These are phyloP conservation scores for Rhodosporidiobolus sp. DNA, from an alignment of 768 basidiomycete species.

Conservation along the genomic window DNA sequence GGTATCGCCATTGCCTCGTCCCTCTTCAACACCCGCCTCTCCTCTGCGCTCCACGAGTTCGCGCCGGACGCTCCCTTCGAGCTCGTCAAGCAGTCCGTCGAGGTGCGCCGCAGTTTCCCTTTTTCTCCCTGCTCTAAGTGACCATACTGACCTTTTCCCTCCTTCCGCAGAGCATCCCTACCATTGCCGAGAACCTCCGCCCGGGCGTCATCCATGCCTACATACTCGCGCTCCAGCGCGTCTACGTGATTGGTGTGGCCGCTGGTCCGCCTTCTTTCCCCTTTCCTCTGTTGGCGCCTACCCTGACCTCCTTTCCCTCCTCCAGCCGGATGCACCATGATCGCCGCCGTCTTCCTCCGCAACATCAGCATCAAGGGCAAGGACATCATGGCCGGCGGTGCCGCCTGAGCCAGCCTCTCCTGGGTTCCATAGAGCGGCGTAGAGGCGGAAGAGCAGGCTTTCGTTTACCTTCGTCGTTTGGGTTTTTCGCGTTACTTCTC, in stretches of 20 bases:
- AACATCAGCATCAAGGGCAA: slow-evolving; percentile 44
- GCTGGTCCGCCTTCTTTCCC: slow-evolving; percentile 8
- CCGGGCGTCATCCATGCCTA: slow-evolving; percentile 40
- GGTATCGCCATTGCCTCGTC: slow-evolving; percentile 38
- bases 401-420: background rate
- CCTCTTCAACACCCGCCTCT: slow-evolving; percentile 34
- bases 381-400: slow-evolving; percentile 24
- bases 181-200: slow-evolving; percentile 40
- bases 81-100: slow-evolving; percentile 44
- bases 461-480: no score
- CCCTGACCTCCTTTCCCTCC: background rate
- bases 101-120: slow-evolving; percentile 39
- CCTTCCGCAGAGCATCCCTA: slow-evolving; percentile 45
- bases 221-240: slow-evolving; percentile 38
- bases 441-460: no score
- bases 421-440: no score
- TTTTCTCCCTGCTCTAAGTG: slow-evolving; percentile 10
- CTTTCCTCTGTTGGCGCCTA: no score
- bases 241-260: slow-evolving; percentile 50
- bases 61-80: slow-evolving; percentile 43
- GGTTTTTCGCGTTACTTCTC: no score
- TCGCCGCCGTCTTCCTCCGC: slow-evolving; percentile 46
- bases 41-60: slow-evolving; percentile 38
- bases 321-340: slow-evolving; percentile 43
- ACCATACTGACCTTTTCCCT: background rate